Percentiles rank a stretch among this genome's conserved stretches.
Conservation (phyloP, 176 grass and related monocot species). For the Cymbopogon citratus region DNA sequence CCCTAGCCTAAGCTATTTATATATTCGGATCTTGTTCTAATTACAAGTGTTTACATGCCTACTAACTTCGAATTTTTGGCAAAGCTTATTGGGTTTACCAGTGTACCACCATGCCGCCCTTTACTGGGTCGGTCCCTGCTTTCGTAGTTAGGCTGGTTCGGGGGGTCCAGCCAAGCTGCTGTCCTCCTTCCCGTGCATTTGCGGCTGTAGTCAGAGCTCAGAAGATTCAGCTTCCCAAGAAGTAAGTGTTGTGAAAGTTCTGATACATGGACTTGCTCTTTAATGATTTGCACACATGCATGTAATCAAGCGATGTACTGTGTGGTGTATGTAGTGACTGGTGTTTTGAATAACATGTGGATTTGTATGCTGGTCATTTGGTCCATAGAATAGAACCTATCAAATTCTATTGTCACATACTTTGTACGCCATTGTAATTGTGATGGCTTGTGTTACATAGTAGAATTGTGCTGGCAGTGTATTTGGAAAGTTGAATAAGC, state of each 20-base stretch:
- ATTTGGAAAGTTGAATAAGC: not conserved
- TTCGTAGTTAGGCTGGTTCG: conserved; percentile 39
- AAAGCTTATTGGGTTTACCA: not conserved
- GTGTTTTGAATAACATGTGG: not conserved
- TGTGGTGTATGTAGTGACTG: not conserved
- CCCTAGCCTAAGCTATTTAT: not conserved
- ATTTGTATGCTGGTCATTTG: not conserved
- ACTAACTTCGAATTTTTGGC: not conserved
- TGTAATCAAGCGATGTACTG: not conserved
- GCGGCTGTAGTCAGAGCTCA: conserved; percentile 44
- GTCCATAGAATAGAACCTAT: not conserved
- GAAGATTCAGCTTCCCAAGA: conserved; percentile 61
- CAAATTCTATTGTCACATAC: not conserved
- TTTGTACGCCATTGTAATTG: not conserved
- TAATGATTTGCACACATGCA: not conserved
- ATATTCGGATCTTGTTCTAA: not conserved
- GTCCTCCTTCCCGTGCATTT: conserved; percentile 25
- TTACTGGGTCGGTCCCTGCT: not conserved
- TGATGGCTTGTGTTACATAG: not conserved
- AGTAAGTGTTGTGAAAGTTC: conserved; percentile 38
- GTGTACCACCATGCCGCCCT: not conserved
- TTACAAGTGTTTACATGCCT: not conserved
- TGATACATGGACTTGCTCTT: not conserved
- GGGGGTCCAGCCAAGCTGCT: conserved; percentile 17
- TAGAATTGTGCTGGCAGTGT: not conserved